A percentile compares a stretch with the other conserved stretches of the same genome.
These are phyloP conservation scores for Rosa multiflora DNA, from an alignment of 306 rosid species.

Conservation along the genomic window DNA sequence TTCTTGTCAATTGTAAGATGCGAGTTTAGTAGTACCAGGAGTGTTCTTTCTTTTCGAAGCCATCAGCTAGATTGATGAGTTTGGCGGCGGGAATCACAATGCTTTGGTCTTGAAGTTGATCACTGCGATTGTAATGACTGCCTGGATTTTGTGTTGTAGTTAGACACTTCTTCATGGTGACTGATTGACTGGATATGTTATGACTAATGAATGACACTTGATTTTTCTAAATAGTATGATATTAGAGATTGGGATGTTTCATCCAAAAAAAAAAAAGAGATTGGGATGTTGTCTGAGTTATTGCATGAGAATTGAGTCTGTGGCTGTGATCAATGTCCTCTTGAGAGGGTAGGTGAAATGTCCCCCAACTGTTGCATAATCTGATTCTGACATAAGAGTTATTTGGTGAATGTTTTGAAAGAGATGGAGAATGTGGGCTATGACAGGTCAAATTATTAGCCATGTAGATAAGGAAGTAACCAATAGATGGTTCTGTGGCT, in stretches of 20 bases:
- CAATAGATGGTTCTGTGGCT: slow-evolving; percentile 25
- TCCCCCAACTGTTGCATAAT: slow-evolving; percentile 29
- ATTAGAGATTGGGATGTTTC: not conserved
- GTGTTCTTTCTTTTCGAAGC: slow-evolving; percentile 48
- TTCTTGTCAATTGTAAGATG: slow-evolving; percentile 12
- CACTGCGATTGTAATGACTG: slow-evolving; percentile 33
- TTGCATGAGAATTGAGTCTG: slow-evolving; percentile 68
- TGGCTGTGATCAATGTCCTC: slow-evolving; percentile 44
- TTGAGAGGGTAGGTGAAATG: slow-evolving; percentile 47
- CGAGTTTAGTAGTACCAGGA: slow-evolving; percentile 50
- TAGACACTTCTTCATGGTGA: slow-evolving; percentile 49
- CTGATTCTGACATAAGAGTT: slow-evolving; percentile 8
- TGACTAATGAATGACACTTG: slow-evolving; percentile 13
- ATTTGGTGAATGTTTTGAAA: slow-evolving; percentile 15
- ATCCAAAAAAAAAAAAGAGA: not conserved
- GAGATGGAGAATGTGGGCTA: slow-evolving; percentile 21
- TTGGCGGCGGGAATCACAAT: slow-evolving; percentile 56
- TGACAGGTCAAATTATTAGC: slow-evolving; percentile 13
- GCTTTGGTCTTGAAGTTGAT: slow-evolving; percentile 54
- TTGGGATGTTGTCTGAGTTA: slow-evolving; percentile 34
- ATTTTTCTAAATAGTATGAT: slow-evolving; percentile 26
- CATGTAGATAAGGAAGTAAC: slow-evolving; percentile 15
- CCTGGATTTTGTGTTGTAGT: slow-evolving; percentile 35
- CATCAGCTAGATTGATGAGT: slow-evolving; percentile 42
- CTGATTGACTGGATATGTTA: slow-evolving; percentile 29